Base-by-base conservation (phyloP, 176 grass and related monocot species). In the Alopecurus myosuroides region DNA sequence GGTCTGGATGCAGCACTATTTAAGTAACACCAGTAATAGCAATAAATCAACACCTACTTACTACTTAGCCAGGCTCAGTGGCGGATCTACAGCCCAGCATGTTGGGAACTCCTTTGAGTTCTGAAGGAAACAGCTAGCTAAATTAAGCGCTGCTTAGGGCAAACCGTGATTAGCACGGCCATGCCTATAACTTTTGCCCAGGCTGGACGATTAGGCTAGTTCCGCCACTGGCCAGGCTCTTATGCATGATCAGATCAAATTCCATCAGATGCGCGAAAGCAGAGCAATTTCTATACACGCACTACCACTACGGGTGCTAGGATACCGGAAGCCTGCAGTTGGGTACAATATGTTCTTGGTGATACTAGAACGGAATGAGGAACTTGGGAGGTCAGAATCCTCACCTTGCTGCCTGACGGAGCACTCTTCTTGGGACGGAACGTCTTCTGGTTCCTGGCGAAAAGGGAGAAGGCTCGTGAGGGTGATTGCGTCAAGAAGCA, bases 391-490 rank as follows among this genome's bases (percentile, higher is more conserved):
- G 26, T 31, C 70, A 28, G 25, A 49, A 11, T 49, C 28, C 57
- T 64, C 42, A 96, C 97, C 93, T 99, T 99, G 86, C 97, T 99
- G 45, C 97, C 97, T 39, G 97, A 99, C 51, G 97, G 97, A 70
- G 91, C 91, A 36, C 97, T 99, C 88, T 99, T 99, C 87, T 99
- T 99, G 48, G 97, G 97, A 57, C 97, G 91, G 84, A 99, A 99
- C 30, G 97, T 99, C 91, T 93, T 94, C 83, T 99, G 97, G 26
- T 94, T 99, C 88, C 97, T 99, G 91, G 13, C 12, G 57, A 39
- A 67, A 81, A 49, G 72, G 20, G 4, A 34, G 3, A 23, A 62
- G 74, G 79, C 4, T n/a, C 37, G 5, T 78, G 20, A 53, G 66
- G 29, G 20, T 9, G 57, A 19, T 33, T 45, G 62, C 73, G 40